Conservation (phyloP, 2,329 filamentous ascomycete genomes). For the Phaeoacremonium minimum region DNA sequence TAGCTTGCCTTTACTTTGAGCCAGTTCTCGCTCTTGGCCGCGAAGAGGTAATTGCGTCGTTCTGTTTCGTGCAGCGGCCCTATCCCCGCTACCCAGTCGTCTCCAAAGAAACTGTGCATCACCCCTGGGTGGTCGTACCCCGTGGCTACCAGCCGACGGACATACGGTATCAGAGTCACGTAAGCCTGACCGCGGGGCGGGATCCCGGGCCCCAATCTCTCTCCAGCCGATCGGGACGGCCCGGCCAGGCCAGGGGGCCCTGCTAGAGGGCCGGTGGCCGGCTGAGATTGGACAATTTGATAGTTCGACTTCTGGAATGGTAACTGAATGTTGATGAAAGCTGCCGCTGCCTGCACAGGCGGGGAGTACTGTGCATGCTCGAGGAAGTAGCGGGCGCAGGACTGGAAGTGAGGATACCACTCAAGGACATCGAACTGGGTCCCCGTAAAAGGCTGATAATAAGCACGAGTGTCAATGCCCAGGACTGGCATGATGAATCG, state of each 20-base stretch:
- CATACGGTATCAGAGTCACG: constrained; percentile 79
- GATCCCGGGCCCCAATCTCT: constrained; percentile 16
- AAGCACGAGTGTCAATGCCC: too few relatives aligned
- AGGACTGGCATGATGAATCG: too few relatives aligned
- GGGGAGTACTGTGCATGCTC: constrained; percentile 83
- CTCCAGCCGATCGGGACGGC: constrained; percentile 21
- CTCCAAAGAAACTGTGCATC: constrained; percentile 95
- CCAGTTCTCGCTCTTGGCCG: constrained; percentile 90
- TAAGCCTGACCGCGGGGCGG: constrained; percentile 15
- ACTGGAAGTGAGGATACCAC: constrained; percentile 89
- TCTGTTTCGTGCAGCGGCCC: constrained; percentile 84
- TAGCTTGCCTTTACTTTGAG: constrained; percentile 84
- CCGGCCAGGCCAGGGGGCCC: constrained; percentile 18
- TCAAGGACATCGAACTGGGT: constrained; percentile 74
- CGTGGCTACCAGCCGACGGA: constrained; percentile 84
- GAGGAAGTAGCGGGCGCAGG: constrained; percentile 86
- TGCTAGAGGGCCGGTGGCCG: constrained; percentile 23
- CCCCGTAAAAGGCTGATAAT: constrained; percentile 44
- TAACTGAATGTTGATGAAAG: constrained; percentile 86
- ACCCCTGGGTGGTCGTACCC: constrained; percentile 84
- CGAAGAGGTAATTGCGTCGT: constrained; percentile 89
- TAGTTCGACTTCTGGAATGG: constrained; percentile 68
- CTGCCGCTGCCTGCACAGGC: constrained; percentile 81
- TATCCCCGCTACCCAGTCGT: constrained; percentile 79
- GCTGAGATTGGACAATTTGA: constrained; percentile 36